These are phyloP conservation scores for Fusarium stilboides DNA, from an alignment of 2,329 filamentous ascomycete species.

Conservation along the genomic window DNA sequence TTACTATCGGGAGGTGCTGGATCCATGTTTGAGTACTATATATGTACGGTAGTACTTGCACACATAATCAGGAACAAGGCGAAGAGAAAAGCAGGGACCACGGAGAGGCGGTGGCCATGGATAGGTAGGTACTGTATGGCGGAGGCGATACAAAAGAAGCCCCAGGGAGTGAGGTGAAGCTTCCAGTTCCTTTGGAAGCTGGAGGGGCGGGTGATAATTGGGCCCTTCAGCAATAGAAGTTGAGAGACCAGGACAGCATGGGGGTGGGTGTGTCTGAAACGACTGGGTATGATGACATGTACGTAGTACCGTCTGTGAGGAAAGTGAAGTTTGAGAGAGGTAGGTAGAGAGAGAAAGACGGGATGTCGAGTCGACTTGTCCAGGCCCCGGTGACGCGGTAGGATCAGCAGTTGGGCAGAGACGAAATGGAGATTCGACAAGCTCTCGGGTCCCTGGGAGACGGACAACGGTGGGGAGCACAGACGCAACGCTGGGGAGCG, in stretches of 20 bases:
- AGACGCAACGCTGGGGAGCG: slow-evolving; percentile 42
- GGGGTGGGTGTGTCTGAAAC: slow-evolving; percentile 53
- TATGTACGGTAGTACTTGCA: slow-evolving; percentile 55
- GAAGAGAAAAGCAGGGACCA: slow-evolving; percentile 57
- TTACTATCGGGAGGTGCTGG: slow-evolving; percentile 71
- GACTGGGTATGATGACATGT: slow-evolving; percentile 52
- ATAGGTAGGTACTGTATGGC: slow-evolving; percentile 46
- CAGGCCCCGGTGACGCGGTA: slow-evolving; percentile 47
- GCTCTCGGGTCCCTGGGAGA: slow-evolving; percentile 47
- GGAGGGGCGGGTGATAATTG: slow-evolving; percentile 51
- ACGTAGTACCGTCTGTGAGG: slow-evolving; percentile 46
- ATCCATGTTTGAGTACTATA: slow-evolving; percentile 70
- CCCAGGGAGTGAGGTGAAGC: slow-evolving; percentile 50
- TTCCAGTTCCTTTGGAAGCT: slow-evolving; percentile 50
- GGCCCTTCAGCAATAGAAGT: slow-evolving; percentile 51
- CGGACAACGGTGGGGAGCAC: slow-evolving; percentile 49
- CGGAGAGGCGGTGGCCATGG: slow-evolving; percentile 56
- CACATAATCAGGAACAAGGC: slow-evolving; percentile 57
- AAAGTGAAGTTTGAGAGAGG: slow-evolving; percentile 44
- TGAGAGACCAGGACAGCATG: slow-evolving; percentile 50
- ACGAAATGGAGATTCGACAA: slow-evolving; percentile 49
- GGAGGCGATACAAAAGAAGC: slow-evolving; percentile 49
- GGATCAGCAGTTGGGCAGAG: slow-evolving; percentile 54
- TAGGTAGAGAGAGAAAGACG: slow-evolving; percentile 35
- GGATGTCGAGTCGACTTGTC: slow-evolving; percentile 41